A percentile compares a stretch with the other conserved stretches of the same genome.
These are phyloP conservation scores for Geosmithia flava DNA, from an alignment of 2,329 filamentous ascomycete genomes.

Conservation along the genomic window DNA sequence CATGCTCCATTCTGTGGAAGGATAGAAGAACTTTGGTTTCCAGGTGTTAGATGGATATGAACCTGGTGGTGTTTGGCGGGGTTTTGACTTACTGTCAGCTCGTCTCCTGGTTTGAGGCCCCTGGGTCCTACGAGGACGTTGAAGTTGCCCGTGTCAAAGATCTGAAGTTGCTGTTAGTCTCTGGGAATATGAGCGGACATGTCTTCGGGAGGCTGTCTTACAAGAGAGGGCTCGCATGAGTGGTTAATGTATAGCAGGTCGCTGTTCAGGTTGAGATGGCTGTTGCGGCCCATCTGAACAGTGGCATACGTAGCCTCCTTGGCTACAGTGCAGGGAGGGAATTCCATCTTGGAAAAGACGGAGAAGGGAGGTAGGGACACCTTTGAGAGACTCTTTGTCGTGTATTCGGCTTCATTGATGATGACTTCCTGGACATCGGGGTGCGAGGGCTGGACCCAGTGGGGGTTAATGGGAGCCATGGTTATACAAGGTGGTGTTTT, in stretches of 20 bases:
- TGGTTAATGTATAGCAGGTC: constrained; percentile 58
- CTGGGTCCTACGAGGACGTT: constrained; percentile 45
- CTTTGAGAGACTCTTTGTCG: constrained; percentile 46
- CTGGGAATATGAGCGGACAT: neutral
- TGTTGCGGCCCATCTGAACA: constrained; percentile 43
- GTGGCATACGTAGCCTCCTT: constrained; percentile 49
- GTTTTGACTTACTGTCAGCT: constrained; percentile 36
- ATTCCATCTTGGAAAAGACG: constrained; percentile 53
- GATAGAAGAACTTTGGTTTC: constrained; percentile 52
- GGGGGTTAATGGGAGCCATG: constrained; percentile 44
- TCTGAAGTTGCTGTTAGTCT: constrained; percentile 20
- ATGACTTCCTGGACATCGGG: constrained; percentile 44
- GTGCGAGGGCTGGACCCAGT: constrained; percentile 50
- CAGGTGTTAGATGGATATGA: neutral
- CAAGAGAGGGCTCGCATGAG: constrained; percentile 52
- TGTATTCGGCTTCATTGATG: constrained; percentile 39
- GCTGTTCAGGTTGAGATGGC: constrained; percentile 51
- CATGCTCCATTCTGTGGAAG: constrained; percentile 65
- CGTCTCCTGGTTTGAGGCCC: constrained; percentile 41
- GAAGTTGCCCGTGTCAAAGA: constrained; percentile 46
- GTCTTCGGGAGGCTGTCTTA: constrained; percentile 25
- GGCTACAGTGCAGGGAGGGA: constrained; percentile 48
- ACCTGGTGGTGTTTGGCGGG: neutral
- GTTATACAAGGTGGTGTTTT: constrained; percentile 4
- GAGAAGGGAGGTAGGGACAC: constrained; percentile 46